Evolutionary conservation across 331 rosid species (phyloP).

Genomic region (Dryas integrifolia): DNA sequence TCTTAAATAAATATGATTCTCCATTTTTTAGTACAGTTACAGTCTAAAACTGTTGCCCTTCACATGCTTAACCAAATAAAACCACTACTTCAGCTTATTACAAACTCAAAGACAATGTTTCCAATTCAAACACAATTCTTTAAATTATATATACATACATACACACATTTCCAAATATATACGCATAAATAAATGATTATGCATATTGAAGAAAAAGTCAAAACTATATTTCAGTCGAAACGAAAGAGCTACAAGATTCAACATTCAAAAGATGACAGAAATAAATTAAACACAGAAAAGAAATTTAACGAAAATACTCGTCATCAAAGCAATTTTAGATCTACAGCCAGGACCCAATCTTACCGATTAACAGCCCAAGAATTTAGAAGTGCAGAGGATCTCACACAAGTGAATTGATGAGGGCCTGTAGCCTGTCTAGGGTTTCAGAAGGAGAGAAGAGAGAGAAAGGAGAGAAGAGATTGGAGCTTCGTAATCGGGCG

Average conservation of each 20-base stretch:
- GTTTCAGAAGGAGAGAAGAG: conserved; percentile 35
- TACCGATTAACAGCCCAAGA: conserved; percentile 39
- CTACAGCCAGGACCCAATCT: conserved; percentile 24
- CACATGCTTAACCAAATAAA: neutral
- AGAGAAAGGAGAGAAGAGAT: conserved; percentile 10
- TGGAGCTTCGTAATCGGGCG: conserved; percentile 28
- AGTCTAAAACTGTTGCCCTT: neutral
- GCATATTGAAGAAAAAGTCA: neutral
- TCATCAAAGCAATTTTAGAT: conserved; percentile 27
- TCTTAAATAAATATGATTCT: neutral
- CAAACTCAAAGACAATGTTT: conserved; percentile 9
- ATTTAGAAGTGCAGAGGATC: conserved; percentile 23
- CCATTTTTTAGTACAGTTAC: neutral
- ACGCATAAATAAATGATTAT: neutral
- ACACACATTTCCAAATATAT: neutral
- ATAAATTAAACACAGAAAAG: neutral
- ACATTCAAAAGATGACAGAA: neutral
- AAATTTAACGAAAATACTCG: neutral
- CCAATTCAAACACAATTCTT: conserved; percentile 7
- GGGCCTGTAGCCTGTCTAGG: conserved; percentile 33
- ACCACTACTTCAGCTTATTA: neutral
- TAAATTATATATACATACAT: neutral
- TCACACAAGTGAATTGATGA: neutral
- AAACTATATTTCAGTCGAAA: neutral
- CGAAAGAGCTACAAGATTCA: neutral